Base-by-base conservation (phyloP, 371 early-diverging fungal species). In the Dichotomocladium elegans region DNA sequence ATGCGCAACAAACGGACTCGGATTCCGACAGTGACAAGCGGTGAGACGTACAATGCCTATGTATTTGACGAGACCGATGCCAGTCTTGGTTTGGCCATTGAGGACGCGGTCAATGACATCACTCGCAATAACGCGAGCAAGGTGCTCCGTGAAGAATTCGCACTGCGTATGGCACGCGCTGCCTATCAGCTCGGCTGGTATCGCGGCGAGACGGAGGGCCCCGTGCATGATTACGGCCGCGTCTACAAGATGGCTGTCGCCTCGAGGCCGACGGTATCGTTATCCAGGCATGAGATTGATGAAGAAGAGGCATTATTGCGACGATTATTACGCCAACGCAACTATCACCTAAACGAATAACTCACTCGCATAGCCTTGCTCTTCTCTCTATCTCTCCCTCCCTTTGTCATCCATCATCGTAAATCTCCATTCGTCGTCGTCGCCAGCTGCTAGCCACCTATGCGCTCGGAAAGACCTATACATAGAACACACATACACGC, bases 101-200 rank as follows among this genome's bases (percentile, higher is more conserved):
- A 49, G n/a, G 72, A 72, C 14, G 83, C 75, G 2, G 51, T 73
- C 4, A 27, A 40, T 5, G 79, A 81, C 37, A 79, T 71, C 58
- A 12, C 51, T 51, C 27, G 60, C 51, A 60, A 35, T 25, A 47
- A 22, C 19, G 78, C 33, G 54, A 63, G 29, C 44, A 46, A 30
- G 25, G 55, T 66, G 4, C 53, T 74, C 17, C 74, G 73, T 10
- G 86, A 85, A 60, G 67, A 70, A 53, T 83, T 75, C 47, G 53
- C 74, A 25, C 57, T 73, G 41, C 65, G 82, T 12, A 70, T 83
- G 65, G 76, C 82, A 33, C 67, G 64, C 7, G 68, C 76, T 50
- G 77, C 86, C 1, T 37, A 79, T 21, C 58, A 70, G 4, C 59
- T 85, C 52, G 80, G 74, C 10, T 85, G 83, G 83, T 75, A 83